Conservation (phyloP, 1,284 basidiomycete genomes). For the Mrakiaceae sp. region DNA sequence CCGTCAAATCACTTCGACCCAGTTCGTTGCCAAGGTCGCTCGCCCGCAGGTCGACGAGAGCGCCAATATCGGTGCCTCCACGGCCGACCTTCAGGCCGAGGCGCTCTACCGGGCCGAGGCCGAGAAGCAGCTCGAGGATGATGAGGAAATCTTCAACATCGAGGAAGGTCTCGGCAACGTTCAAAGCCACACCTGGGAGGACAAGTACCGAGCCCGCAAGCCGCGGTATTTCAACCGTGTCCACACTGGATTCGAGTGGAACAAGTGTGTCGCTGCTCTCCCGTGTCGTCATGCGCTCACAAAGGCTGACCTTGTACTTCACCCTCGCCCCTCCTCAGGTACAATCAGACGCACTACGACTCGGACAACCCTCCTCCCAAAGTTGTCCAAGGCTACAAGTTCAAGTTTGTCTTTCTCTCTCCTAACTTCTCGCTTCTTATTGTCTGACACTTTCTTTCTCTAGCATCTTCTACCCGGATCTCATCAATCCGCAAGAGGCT, state of each 20-base stretch:
- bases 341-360: conserved; percentile 97
- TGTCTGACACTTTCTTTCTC: conserved; percentile 3
- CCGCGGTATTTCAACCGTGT: conserved; percentile 98
- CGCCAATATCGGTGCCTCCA: conserved; percentile 49
- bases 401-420: conserved; percentile 24
- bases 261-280: conserved; percentile 45
- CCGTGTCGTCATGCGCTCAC: background rate
- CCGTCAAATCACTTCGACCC: conserved; percentile 61
- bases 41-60: conserved; percentile 38
- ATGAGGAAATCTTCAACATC: conserved; percentile 85
- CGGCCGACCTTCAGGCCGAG: conserved; percentile 70
- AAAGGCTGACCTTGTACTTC: background rate
- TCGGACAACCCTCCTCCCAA: conserved; percentile 95
- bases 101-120: conserved; percentile 61
- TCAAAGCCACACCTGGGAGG: conserved; percentile 85
- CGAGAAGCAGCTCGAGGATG: conserved; percentile 75
- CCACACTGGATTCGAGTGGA: conserved; percentile 99
- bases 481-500: conserved; percentile 47
- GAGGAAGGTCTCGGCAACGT: conserved; percentile 74
- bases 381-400: conserved; percentile 97
- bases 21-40: conserved; percentile 62
- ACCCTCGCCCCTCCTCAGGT: conserved; percentile 29
- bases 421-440: background rate
- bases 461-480: conserved; percentile 35
- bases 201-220: conserved; percentile 96